Base-by-base conservation (phyloP, 345 rosid species). In the Gossypium herbaceum region DNA sequence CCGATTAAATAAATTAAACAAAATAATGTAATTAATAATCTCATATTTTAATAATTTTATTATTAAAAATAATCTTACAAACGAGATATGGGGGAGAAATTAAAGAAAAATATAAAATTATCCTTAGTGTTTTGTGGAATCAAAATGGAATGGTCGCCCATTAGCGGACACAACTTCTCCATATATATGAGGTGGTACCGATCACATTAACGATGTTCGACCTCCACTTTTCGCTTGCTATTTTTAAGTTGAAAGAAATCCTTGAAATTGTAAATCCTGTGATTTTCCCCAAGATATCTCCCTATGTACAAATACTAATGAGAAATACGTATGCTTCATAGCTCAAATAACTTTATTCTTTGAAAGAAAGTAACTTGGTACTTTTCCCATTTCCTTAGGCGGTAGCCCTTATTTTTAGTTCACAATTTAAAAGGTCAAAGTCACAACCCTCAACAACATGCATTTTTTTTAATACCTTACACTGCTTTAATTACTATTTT, bases 111-210 rank as follows among this genome's bases (percentile, higher is more conserved):
- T 9, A 48, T 48, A 48, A 13, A 48, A 47, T 27, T 27, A 3
- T 29, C 34, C 34, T 29, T 3, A 29, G 34, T 29, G 34, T 29
- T 27, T 3, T 29, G 41, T 34, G 41, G 41, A 34, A 34, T 34
- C 41, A 34, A 34, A 34, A 17, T 3, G 15, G 62, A n/a, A 13
- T n/a, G 74, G 61, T 56, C 61, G 60, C 47, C 60, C 50, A 55
- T 71, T 17, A 9, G 62, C 74, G 17, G 74, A 51, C 74, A 71
- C 47, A 24, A 7, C 16, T 69, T 29, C 66, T 63, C 73, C 73
- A 51, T 68, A 47, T 10, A 10, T 50, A 24, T 51, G 39, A 69
- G 20, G 44, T 59, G 17, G 27, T 19, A 2, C 13, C 2, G 39
- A 58, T 61, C 4, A 61, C n/a, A n/a, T 34, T 45, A n/a, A 71